These are phyloP conservation scores for Leishmania martiniquensis DNA, from an alignment of 208 protist genomes.

Conservation along the genomic window DNA sequence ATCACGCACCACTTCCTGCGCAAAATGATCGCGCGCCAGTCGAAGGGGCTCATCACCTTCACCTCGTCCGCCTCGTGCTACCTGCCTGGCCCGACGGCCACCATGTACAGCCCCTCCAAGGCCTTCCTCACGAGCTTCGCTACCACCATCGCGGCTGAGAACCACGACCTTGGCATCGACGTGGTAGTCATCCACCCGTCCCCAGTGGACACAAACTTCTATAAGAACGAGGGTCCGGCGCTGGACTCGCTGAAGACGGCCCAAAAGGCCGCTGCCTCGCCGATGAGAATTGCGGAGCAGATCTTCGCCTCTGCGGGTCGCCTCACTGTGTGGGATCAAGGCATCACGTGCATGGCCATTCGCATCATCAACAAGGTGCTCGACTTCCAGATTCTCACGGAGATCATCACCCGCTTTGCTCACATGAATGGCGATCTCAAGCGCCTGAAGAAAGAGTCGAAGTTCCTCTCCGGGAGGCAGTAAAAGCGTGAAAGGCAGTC, in stretches of 20 bases:
- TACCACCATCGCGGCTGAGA: constrained; percentile 78
- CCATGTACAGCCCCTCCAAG: constrained; percentile 93
- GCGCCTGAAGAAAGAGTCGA: constrained; percentile 55
- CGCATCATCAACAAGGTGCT: constrained; percentile 81
- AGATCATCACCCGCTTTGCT: constrained; percentile 80
- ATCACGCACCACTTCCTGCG: constrained; percentile 92
- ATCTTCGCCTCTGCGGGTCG: constrained; percentile 87
- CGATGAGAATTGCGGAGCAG: constrained; percentile 80
- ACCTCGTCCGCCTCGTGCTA: constrained; percentile 83
- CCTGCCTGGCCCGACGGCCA: constrained; percentile 87
- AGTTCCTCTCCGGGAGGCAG: constrained; percentile 39
- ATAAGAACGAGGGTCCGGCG: constrained; percentile 82
- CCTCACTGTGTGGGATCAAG: constrained; percentile 88
- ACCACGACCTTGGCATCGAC: constrained; percentile 83
- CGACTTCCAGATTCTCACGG: constrained; percentile 85
- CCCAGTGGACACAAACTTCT: constrained; percentile 91
- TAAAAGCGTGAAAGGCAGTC: constrained; percentile 6
- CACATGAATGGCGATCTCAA: constrained; percentile 76
- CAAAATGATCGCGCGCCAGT: constrained; percentile 81
- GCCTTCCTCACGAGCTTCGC: constrained; percentile 91
- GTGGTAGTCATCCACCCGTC: constrained; percentile 90
- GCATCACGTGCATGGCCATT: constrained; percentile 66
- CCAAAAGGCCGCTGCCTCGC: constrained; percentile 70
- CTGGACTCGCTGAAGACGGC: constrained; percentile 75
- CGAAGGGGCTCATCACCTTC: constrained; percentile 89